Percentiles rank a stretch among this genome's conserved stretches.
These are phyloP conservation scores for Venturia carpophila DNA, from an alignment of 2,329 filamentous ascomycete genomes.

Conservation along the genomic window DNA sequence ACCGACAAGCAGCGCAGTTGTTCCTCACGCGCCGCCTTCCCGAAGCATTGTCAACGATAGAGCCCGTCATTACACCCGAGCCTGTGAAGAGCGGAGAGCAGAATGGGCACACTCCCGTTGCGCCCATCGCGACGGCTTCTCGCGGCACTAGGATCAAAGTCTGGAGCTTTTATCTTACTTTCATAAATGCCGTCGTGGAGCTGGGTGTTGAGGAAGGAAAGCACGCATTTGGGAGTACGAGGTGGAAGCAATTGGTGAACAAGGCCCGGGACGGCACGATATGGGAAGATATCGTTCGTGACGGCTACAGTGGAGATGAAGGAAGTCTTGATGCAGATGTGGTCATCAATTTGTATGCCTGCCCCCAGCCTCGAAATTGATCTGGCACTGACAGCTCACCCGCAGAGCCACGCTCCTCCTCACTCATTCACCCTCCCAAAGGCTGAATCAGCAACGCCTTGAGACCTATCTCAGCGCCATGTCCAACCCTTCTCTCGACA, in stretches of 20 bases:
- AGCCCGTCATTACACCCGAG: conserved; percentile 65
- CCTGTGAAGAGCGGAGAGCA: conserved; percentile 33
- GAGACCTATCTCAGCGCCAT: conserved; percentile 82
- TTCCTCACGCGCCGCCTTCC: conserved; percentile 90
- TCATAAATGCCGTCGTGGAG: conserved; percentile 85
- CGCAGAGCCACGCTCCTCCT: conserved; percentile 77
- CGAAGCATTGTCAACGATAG: conserved; percentile 77
- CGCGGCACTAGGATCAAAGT: conserved; percentile 84
- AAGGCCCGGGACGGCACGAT: conserved; percentile 83
- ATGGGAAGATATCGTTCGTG: conserved; percentile 88
- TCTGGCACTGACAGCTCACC: not conserved
- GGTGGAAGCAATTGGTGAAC: conserved; percentile 73
- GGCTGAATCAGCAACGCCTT: conserved; percentile 74
- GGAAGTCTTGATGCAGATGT: conserved; percentile 92
- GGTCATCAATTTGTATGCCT: conserved; percentile 70
- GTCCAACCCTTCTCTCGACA: conserved; percentile 63
- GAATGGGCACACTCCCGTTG: conserved; percentile 37
- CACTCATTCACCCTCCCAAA: conserved; percentile 79
- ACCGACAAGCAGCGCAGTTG: conserved; percentile 86
- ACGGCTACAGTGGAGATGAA: conserved; percentile 81
- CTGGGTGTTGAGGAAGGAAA: conserved; percentile 86
- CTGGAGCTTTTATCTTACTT: conserved; percentile 93
- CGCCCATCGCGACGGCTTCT: conserved; percentile 72
- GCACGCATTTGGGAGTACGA: conserved; percentile 72
- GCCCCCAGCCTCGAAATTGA: not conserved